Conservation (phyloP, 179 eudicot species). For the Silene noctiflora region DNA sequence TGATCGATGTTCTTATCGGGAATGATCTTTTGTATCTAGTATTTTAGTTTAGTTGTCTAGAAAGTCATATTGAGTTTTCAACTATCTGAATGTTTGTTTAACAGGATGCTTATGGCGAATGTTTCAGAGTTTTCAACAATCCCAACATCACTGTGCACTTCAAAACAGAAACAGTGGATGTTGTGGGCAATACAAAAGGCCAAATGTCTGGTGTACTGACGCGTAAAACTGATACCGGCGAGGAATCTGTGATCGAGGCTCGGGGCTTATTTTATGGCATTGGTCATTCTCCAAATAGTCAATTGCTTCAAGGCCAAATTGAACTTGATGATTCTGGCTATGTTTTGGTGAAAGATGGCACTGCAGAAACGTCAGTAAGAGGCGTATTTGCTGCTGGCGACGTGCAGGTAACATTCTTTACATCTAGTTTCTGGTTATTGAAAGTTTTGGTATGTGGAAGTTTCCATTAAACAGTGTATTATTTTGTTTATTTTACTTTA, state of each 20-base stretch:
- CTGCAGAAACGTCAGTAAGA: slow-evolving; percentile 70
- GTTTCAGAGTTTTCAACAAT: slow-evolving; percentile 99
- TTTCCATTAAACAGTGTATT: background rate
- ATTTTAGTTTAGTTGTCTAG: slow-evolving; percentile 24
- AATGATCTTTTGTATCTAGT: slow-evolving; percentile 16
- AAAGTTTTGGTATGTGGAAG: background rate
- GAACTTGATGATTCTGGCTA: slow-evolving; percentile 81
- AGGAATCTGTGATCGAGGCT: slow-evolving; percentile 76
- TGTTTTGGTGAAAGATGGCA: slow-evolving; percentile 73
- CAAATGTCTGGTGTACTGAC: slow-evolving; percentile 86
- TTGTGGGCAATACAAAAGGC: slow-evolving; percentile 82
- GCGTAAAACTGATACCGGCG: slow-evolving; percentile 63
- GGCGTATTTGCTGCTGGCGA: slow-evolving; percentile 99
- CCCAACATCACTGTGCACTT: slow-evolving; percentile 97
- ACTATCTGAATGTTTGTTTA: slow-evolving; percentile 97
- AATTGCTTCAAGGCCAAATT: slow-evolving; percentile 79
- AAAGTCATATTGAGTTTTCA: slow-evolving; percentile 53
- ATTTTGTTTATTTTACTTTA: background rate
- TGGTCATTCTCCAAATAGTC: slow-evolving; percentile 97
- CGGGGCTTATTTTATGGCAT: slow-evolving; percentile 94
- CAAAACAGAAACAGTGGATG: slow-evolving; percentile 93
- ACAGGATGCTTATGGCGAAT: slow-evolving; percentile 99
- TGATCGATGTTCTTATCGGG: slow-evolving; percentile 3
- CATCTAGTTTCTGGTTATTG: background rate
- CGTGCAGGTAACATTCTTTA: slow-evolving; percentile 68